phyloP scores from a whole-genome alignment of 345 rosid genomes.

The Citrus cavaleriei region DNA sequence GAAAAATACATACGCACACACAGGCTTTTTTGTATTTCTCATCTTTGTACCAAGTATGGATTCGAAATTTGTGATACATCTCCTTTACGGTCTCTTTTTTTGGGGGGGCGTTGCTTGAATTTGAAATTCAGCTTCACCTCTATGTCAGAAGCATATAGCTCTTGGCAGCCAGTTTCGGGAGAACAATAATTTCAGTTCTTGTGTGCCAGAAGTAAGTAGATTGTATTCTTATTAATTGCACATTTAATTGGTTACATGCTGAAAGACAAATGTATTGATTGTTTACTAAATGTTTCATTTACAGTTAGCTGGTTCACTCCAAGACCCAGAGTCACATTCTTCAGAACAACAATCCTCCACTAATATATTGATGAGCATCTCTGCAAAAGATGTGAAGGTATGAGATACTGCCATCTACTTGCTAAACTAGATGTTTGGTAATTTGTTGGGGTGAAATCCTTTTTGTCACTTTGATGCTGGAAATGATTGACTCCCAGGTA shows the following conservation, averaged over 20 bases:
- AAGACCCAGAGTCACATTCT: slow-evolving; percentile 27
- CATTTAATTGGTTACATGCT: background rate
- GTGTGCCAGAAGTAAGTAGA: slow-evolving; percentile 42
- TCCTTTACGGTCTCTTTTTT: background rate
- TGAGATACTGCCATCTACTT: slow-evolving; percentile 3
- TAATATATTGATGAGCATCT: slow-evolving; percentile 20
- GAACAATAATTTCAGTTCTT: slow-evolving; percentile 23
- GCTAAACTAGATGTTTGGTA: background rate
- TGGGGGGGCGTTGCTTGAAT: background rate
- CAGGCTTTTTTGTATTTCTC: background rate
- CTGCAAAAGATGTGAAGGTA: slow-evolving; percentile 30
- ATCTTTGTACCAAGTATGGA: background rate
- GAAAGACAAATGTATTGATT: background rate
- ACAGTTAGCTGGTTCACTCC: slow-evolving; percentile 23
- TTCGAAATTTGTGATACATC: background rate
- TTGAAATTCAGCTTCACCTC: slow-evolving; percentile 26
- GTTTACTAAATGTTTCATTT: slow-evolving; percentile 1
- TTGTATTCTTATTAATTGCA: slow-evolving; percentile 6
- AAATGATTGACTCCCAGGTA: background rate
- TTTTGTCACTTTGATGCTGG: background rate
- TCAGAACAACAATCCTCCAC: slow-evolving; percentile 30
- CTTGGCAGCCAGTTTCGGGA: slow-evolving; percentile 28
- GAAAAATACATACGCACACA: background rate
- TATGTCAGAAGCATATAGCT: slow-evolving; percentile 25
- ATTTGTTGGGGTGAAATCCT: background rate